Percentiles rank a stretch among this genome's conserved stretches.
phyloP scores from a whole-genome alignment of 257 asterid species.

The Avicennia marina region DNA sequence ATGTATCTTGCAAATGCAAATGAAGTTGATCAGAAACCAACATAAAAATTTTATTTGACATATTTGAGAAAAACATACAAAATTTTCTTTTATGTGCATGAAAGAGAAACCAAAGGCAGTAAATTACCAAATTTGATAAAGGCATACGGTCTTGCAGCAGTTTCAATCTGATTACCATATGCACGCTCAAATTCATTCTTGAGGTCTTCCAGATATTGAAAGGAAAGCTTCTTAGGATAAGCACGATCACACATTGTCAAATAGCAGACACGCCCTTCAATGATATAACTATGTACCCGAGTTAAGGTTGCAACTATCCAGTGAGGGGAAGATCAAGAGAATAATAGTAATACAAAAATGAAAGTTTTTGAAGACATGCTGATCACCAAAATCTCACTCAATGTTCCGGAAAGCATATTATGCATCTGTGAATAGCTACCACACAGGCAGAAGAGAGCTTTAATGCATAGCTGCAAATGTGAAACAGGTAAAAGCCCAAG shows the following conservation, averaged over 20 bases:
- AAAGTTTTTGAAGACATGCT: neutral
- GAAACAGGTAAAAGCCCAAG: neutral
- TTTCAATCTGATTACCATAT: conserved; percentile 83
- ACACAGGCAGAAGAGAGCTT: neutral
- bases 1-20: conserved; percentile 56
- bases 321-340: neutral
- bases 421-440: too few species aligned
- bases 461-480: neutral
- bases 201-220: conserved; percentile 90
- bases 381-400: too few species aligned
- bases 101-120: neutral
- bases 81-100: neutral
- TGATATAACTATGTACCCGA: conserved; percentile 56
- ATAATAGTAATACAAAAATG: neutral
- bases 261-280: conserved; percentile 90
- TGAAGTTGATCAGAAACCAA: conserved; percentile 6
- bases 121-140: conserved; percentile 84
- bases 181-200: conserved; percentile 88
- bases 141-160: conserved; percentile 98
- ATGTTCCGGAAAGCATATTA: too few species aligned
- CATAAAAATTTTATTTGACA: neutral
- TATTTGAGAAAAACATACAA: neutral
- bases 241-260: conserved; percentile 94
- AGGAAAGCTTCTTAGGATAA: conserved; percentile 92
- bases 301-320: conserved; percentile 44